Conservation (phyloP, 139 green algal species). For the Helicosporidium sp. region DNA sequence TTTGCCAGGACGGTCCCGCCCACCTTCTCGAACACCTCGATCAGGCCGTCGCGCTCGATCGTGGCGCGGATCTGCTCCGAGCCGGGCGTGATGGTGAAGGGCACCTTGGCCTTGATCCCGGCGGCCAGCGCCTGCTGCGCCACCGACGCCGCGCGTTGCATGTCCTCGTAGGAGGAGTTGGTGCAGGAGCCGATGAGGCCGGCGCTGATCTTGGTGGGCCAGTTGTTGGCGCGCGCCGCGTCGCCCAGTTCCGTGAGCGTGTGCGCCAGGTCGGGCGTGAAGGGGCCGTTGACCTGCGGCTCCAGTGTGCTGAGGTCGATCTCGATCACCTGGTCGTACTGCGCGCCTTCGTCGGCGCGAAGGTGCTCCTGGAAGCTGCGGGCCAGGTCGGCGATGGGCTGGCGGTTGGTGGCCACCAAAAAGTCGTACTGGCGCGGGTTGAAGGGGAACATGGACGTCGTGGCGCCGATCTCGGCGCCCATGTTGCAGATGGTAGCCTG, state of each 20-base stretch:
- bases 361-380: slow-evolving; percentile 53
- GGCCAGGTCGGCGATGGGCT: slow-evolving; percentile 41
- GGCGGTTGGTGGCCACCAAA: slow-evolving; percentile 57
- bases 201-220: slow-evolving; percentile 53
- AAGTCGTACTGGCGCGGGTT: slow-evolving; percentile 80
- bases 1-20: slow-evolving; percentile 88
- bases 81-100: slow-evolving; percentile 79
- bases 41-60: slow-evolving; percentile 72
- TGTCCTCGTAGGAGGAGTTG: slow-evolving; percentile 88
- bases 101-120: slow-evolving; percentile 73
- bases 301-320: slow-evolving; percentile 79
- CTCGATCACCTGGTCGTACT: slow-evolving; percentile 88
- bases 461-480: slow-evolving; percentile 88
- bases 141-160: slow-evolving; percentile 59
- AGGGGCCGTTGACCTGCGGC: slow-evolving; percentile 86
- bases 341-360: slow-evolving; percentile 44
- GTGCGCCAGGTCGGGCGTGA: slow-evolving; percentile 79
- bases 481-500: slow-evolving; percentile 92
- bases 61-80: slow-evolving; percentile 85
- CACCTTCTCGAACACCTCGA: slow-evolving; percentile 75
- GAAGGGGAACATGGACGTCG: slow-evolving; percentile 88
- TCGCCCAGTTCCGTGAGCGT: slow-evolving; percentile 63
- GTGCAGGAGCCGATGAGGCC: slow-evolving; percentile 83
- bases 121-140: slow-evolving; percentile 58
- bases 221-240: slow-evolving; percentile 43